Percentiles rank a stretch among this genome's conserved stretches.
Evolutionary conservation across 2,329 filamentous ascomycete genomes (phyloP).

Genomic region (Geosmithia morbida): DNA sequence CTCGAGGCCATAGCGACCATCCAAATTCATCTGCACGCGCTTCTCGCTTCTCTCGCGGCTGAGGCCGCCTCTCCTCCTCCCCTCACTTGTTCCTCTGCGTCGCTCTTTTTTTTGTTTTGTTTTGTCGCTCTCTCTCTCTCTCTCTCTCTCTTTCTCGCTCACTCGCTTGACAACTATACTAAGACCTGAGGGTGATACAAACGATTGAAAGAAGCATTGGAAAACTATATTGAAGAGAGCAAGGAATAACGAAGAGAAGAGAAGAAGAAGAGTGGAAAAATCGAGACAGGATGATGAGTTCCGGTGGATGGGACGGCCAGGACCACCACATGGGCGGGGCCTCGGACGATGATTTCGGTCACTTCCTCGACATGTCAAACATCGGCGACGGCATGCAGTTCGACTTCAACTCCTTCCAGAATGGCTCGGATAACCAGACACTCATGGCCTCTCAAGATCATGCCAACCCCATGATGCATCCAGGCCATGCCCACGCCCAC

Average conservation of each 20-base stretch:
- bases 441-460: conserved; percentile 14
- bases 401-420: conserved; percentile 42
- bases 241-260: background rate
- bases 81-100: background rate
- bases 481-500: background rate
- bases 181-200: no score
- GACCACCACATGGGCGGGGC: conserved; percentile 36
- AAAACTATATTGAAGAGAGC: background rate
- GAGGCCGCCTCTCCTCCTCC: background rate
- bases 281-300: conserved; percentile 29
- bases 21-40: background rate
- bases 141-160: no score
- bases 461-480: conserved; percentile 1
- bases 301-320: conserved; percentile 38
- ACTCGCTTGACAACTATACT: background rate
- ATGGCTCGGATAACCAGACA: conserved; percentile 15
- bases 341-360: conserved; percentile 47
- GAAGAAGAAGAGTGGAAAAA: background rate
- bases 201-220: background rate
- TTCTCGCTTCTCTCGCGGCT: background rate
- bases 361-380: conserved; percentile 46
- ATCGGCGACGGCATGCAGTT: conserved; percentile 41
- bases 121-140: no score
- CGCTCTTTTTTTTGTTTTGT: no score
- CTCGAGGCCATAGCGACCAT: background rate